Conservation (phyloP, 768 basidiomycete genomes). For the Floccularia luteovirens region DNA sequence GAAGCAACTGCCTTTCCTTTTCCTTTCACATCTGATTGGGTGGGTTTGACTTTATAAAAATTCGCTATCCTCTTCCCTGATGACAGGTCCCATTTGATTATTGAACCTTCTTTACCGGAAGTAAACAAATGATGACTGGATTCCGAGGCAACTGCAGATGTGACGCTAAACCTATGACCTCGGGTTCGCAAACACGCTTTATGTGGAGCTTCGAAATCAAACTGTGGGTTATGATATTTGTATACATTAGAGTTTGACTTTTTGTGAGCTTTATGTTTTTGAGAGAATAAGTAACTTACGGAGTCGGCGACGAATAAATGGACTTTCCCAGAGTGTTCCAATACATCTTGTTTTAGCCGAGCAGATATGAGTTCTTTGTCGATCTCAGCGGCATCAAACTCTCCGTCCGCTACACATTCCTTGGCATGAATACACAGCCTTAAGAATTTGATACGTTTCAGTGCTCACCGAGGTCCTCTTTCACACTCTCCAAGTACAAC, state of each 20-base stretch:
- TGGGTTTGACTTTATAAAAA: conserved; percentile 47
- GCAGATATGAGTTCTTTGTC: conserved; percentile 90
- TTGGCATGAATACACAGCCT: not conserved
- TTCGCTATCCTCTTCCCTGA: conserved; percentile 52
- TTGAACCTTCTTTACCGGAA: conserved; percentile 83
- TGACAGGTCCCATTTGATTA: conserved; percentile 77
- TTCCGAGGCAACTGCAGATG: conserved; percentile 72
- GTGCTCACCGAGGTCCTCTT: conserved; percentile 59
- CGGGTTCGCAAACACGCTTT: conserved; percentile 48
- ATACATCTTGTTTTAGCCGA: conserved; percentile 85
- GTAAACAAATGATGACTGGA: conserved; percentile 77
- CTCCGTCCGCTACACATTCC: conserved; percentile 58
- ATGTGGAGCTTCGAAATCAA: conserved; percentile 43
- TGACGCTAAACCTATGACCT: conserved; percentile 75
- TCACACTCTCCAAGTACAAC: conserved; percentile 81
- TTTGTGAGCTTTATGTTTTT: not conserved
- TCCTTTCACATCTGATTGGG: conserved; percentile 36
- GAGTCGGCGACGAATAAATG: conserved; percentile 74
- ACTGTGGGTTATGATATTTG: conserved; percentile 38
- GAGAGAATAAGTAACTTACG: conserved; percentile 30
- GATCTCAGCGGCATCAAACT: conserved; percentile 92
- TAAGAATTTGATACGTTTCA: not conserved
- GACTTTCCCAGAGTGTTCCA: conserved; percentile 83
- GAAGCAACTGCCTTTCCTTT: conserved; percentile 42
- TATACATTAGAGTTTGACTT: not conserved